These are phyloP conservation scores for Geosmithia putterillii DNA, from an alignment of 2,329 filamentous ascomycete species.

Conservation along the genomic window DNA sequence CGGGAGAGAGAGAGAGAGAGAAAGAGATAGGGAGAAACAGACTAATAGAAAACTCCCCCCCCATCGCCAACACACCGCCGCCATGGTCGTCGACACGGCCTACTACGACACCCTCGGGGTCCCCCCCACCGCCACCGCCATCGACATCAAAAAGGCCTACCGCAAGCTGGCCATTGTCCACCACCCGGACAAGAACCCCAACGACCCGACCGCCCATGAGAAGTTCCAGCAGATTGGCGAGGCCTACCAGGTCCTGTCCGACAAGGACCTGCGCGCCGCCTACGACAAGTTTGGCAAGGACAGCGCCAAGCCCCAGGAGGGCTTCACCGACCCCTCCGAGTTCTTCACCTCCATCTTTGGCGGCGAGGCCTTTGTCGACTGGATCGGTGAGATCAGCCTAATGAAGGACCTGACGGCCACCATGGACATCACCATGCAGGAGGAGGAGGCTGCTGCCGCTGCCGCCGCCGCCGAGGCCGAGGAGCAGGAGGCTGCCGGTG, in stretches of 20 bases:
- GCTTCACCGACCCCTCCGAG: conserved; percentile 91
- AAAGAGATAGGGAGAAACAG: background rate
- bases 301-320: conserved; percentile 76
- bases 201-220: conserved; percentile 84
- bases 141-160: conserved; percentile 97
- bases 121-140: conserved; percentile 69
- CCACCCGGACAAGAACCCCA: conserved; percentile 96
- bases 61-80: conserved; percentile 8
- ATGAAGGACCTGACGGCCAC: conserved; percentile 98
- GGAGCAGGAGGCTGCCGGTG: conserved; percentile 9
- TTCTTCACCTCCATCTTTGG: conserved; percentile 99
- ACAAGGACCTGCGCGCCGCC: conserved; percentile 72
- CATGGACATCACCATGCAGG: conserved; percentile 93
- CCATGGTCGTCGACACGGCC: conserved; percentile 77
- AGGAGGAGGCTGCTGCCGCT: conserved; percentile 48
- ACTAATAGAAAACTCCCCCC: background rate
- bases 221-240: conserved; percentile 84
- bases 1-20: no score
- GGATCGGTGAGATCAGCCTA: conserved; percentile 94
- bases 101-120: conserved; percentile 87
- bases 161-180: conserved; percentile 88
- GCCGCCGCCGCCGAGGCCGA: conserved; percentile 37
- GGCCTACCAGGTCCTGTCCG: conserved; percentile 71
- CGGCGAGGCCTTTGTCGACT: conserved; percentile 87
- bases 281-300: conserved; percentile 99